Evolutionary conservation across 2,329 filamentous ascomycete species (phyloP).

Genomic region (Endocalyx cinctus): DNA sequence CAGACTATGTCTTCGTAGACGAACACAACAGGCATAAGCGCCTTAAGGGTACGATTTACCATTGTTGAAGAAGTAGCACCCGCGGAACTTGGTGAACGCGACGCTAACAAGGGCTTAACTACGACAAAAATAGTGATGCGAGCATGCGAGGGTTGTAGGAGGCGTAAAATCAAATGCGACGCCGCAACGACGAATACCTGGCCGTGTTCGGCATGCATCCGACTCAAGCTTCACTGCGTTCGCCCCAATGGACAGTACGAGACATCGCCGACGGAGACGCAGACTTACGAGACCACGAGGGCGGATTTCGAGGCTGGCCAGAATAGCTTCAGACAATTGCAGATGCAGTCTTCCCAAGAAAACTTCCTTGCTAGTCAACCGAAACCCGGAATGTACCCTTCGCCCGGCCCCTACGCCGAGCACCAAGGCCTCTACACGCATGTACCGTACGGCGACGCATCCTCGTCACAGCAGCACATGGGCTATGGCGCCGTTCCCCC

Average conservation of each 20-base stretch:
- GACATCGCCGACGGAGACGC: slow-evolving; percentile 40
- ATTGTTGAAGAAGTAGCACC: too few relatives aligned
- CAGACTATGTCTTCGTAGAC: slow-evolving; percentile 98
- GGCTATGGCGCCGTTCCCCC: slow-evolving; percentile 51
- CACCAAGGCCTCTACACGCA: slow-evolving; percentile 40
- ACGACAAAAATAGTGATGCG: slow-evolving; percentile 79
- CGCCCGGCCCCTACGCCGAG: slow-evolving; percentile 45
- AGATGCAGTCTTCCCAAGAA: slow-evolving; percentile 43
- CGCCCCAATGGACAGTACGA: slow-evolving; percentile 80
- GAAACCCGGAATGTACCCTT: slow-evolving; percentile 44
- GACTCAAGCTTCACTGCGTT: slow-evolving; percentile 88
- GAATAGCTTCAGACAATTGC: slow-evolving; percentile 48
- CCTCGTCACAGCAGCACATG: slow-evolving; percentile 41
- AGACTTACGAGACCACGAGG: slow-evolving; percentile 46
- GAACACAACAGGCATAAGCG: slow-evolving; percentile 98
- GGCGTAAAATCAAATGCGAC: slow-evolving; percentile 97
- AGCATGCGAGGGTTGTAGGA: slow-evolving; percentile 90
- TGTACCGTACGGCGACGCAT: slow-evolving; percentile 42
- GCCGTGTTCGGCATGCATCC: slow-evolving; percentile 91
- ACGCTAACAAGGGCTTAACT: too few relatives aligned
- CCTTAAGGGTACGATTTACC: slow-evolving; percentile 84
- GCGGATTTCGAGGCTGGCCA: slow-evolving; percentile 39
- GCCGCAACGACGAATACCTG: slow-evolving; percentile 95
- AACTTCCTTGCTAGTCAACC: slow-evolving; percentile 37
- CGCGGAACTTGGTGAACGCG: too few relatives aligned